Evolutionary conservation across 352 stramenopile species (phyloP).

Genomic region (Phytopythium mirpurense): DNA sequence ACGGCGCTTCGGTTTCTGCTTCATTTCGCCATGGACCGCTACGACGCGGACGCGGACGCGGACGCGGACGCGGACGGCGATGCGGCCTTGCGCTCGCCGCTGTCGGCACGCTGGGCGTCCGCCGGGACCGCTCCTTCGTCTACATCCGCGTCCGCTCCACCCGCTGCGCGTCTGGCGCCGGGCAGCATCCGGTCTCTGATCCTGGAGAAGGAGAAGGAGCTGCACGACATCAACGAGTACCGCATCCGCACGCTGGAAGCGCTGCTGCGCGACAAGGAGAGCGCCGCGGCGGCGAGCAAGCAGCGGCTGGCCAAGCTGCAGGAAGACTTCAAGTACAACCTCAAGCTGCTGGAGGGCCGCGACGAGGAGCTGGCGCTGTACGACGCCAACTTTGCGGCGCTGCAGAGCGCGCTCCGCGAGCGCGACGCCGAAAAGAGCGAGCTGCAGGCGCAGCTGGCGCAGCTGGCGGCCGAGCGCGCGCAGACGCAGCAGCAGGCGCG

Average conservation of each 20-base stretch:
- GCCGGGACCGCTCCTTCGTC: not conserved
- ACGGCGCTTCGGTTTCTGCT: too few species aligned
- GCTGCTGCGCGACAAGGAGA: conserved; percentile 73
- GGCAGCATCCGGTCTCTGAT: conserved; percentile 85
- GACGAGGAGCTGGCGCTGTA: conserved; percentile 88
- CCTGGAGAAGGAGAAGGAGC: conserved; percentile 87
- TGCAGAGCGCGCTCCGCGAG: conserved; percentile 76
- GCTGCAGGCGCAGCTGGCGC: conserved; percentile 43
- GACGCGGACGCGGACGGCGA: not conserved
- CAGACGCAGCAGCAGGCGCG: conserved; percentile 26
- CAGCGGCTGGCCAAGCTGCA: conserved; percentile 83
- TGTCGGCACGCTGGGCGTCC: not conserved
- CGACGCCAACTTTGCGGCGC: conserved; percentile 74
- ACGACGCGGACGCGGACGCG: not conserved
- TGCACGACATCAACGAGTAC: conserved; percentile 92
- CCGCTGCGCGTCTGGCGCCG: conserved; percentile 29
- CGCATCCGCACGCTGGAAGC: conserved; percentile 76
- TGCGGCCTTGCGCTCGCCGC: not conserved
- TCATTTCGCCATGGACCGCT: not conserved
- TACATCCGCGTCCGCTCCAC: conserved; percentile 5
- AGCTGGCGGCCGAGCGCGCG: conserved; percentile 50
- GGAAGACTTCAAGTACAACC: conserved; percentile 93
- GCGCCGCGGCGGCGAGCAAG: conserved; percentile 39
- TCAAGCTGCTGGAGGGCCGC: conserved; percentile 88
- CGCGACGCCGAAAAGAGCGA: conserved; percentile 68